Evolutionary conservation across 805 yeast species (phyloP).

Genomic region (Yarrowia keelungensis): DNA sequence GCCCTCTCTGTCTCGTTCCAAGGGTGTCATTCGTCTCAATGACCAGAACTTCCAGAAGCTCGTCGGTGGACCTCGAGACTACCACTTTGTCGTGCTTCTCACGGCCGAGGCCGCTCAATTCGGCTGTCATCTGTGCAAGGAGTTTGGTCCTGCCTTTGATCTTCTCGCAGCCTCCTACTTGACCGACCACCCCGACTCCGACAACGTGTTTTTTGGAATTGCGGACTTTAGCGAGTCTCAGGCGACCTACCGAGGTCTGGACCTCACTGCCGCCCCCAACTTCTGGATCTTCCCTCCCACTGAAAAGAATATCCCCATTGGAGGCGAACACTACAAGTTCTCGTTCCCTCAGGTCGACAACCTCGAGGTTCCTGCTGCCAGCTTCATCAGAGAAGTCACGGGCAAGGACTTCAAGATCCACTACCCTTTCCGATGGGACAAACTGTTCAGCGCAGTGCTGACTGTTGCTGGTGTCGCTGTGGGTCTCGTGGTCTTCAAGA

Average conservation of each 20-base stretch:
- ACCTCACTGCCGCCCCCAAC: conserved; percentile 79
- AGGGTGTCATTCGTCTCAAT: conserved; percentile 57
- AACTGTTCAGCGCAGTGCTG: conserved; percentile 34
- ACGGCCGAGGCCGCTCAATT: conserved; percentile 77
- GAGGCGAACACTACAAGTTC: conserved; percentile 48
- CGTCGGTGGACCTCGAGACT: conserved; percentile 71
- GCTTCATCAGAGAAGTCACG: conserved; percentile 40
- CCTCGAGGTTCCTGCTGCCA: conserved; percentile 43
- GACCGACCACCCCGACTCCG: conserved; percentile 60
- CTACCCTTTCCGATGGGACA: conserved; percentile 49
- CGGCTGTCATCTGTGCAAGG: conserved; percentile 77
- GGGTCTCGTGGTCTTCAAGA: conserved; percentile 40
- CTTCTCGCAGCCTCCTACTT: conserved; percentile 69
- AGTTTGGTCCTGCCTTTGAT: conserved; percentile 70
- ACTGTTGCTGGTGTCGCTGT: conserved; percentile 39
- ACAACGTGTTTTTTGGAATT: conserved; percentile 69
- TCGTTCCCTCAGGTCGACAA: conserved; percentile 47
- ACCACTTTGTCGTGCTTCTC: conserved; percentile 67
- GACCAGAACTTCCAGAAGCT: conserved; percentile 65
- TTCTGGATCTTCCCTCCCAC: conserved; percentile 67
- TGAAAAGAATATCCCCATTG: conserved; percentile 43
- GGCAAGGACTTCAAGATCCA: conserved; percentile 47
- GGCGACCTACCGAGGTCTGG: conserved; percentile 59
- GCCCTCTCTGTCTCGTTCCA: conserved; percentile 33
- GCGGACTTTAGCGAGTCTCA: conserved; percentile 73